A percentile compares a stretch with the other conserved stretches of the same genome.
phyloP scores from a whole-genome alignment of 1,284 basidiomycete species.

The Ceratobasidium sp. region DNA sequence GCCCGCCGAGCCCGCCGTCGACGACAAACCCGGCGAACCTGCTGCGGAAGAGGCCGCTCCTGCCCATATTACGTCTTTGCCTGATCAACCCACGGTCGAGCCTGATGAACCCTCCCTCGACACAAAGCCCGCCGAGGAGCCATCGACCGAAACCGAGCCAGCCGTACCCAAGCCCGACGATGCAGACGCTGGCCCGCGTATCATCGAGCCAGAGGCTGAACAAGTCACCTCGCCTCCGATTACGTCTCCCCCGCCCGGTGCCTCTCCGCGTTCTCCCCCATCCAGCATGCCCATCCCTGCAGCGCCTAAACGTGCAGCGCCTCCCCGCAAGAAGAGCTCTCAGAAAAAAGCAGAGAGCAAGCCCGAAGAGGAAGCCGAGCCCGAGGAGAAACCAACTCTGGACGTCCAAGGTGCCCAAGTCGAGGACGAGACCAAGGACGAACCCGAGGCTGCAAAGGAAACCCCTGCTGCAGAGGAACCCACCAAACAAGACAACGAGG shows the following conservation, averaged over 20 bases:
- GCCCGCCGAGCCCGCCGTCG: conserved; percentile 55
- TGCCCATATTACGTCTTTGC: conserved; percentile 3
- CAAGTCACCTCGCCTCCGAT: conserved; percentile 17
- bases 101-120: conserved; percentile 16
- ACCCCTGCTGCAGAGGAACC: not conserved
- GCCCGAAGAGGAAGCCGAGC: conserved; percentile 23
- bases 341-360: conserved; percentile 27
- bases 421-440: conserved; percentile 17
- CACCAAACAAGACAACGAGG: not conserved
- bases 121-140: not conserved
- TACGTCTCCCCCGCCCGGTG: conserved; percentile 19
- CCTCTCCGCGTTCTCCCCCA: conserved; percentile 37
- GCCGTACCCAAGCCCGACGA: not conserved
- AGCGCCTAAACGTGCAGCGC: conserved; percentile 49
- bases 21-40: conserved; percentile 36
- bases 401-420: not conserved
- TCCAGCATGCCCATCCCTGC: conserved; percentile 48
- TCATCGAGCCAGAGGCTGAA: conserved; percentile 22
- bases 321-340: conserved; percentile 48
- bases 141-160: conserved; percentile 2
- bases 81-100: not conserved
- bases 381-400: not conserved
- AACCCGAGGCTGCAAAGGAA: conserved; percentile 47
- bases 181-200: not conserved
- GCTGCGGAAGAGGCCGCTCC: conserved; percentile 32